phyloP scores from a whole-genome alignment of 2,329 filamentous ascomycete genomes.

The Ophiostoma novo-ulmi region DNA sequence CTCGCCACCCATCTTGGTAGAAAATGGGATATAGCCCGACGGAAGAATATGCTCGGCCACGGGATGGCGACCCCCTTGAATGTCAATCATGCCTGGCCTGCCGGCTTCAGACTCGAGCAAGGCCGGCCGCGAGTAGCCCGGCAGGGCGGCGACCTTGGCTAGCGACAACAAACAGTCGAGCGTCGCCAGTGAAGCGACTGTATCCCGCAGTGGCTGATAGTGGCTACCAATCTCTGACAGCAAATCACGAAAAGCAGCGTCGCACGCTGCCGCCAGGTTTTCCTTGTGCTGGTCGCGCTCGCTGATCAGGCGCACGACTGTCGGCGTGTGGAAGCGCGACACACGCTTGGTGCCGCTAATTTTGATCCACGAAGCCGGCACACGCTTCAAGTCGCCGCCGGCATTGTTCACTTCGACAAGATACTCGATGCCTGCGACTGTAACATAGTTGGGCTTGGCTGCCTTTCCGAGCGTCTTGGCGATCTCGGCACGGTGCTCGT shows the following conservation, averaged over 20 bases:
- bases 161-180: slow-evolving; percentile 88
- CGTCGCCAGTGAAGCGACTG: slow-evolving; percentile 75
- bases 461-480: slow-evolving; percentile 68
- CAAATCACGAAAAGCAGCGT: slow-evolving; percentile 69
- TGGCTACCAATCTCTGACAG: slow-evolving; percentile 70
- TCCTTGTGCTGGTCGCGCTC: slow-evolving; percentile 95
- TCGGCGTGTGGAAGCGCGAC: slow-evolving; percentile 89
- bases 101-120: slow-evolving; percentile 51
- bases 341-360: slow-evolving; percentile 90
- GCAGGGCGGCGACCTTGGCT: slow-evolving; percentile 74
- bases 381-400: slow-evolving; percentile 62
- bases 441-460: slow-evolving; percentile 64
- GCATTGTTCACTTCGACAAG: slow-evolving; percentile 85
- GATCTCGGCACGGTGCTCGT: slow-evolving; percentile 67
- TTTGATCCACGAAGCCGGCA: slow-evolving; percentile 92
- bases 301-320: slow-evolving; percentile 73
- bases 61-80: slow-evolving; percentile 76
- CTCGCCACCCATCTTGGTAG: slow-evolving; percentile 64
- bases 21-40: slow-evolving; percentile 86
- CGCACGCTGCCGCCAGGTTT: slow-evolving; percentile 84
- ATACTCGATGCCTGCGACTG: slow-evolving; percentile 86
- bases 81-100: slow-evolving; percentile 52
- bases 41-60: slow-evolving; percentile 91
- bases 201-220: slow-evolving; percentile 86
- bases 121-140: slow-evolving; percentile 69